phyloP scores from a whole-genome alignment of 192 early-diverging fungal species.

The Backusella tarrabulga region DNA sequence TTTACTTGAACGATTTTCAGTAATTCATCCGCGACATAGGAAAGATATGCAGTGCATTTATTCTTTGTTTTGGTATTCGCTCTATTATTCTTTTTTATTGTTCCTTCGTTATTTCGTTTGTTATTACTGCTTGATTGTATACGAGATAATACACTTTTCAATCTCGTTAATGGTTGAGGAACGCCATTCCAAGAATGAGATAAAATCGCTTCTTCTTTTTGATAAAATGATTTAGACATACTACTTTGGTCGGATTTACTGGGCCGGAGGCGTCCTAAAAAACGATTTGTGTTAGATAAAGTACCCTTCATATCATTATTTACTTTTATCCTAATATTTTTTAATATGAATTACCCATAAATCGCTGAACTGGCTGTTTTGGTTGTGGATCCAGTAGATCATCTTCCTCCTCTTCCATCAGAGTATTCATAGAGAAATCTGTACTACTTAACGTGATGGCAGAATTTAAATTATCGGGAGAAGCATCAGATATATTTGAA shows the following conservation, averaged over 20 bases:
- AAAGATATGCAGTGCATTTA: slow-evolving; percentile 71
- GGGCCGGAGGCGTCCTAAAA: not conserved
- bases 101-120: not conserved
- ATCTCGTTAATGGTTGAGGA: not conserved
- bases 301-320: not conserved
- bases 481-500: not conserved
- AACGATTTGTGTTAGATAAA: not conserved
- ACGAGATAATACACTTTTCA: slow-evolving; percentile 6
- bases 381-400: not conserved
- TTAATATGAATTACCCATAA: not conserved
- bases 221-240: not conserved
- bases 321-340: not conserved
- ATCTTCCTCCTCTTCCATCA: not conserved
- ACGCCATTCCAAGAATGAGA: not conserved
- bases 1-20: slow-evolving; percentile 50
- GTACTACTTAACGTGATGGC: not conserved
- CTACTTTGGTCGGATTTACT: slow-evolving; percentile 8
- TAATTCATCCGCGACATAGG: slow-evolving; percentile 65
- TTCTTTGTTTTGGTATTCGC: not conserved
- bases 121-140: not conserved
- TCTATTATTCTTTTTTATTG: not conserved
- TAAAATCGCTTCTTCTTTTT: not conserved
- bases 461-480: not conserved
- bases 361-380: not conserved
- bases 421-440: not conserved